phyloP scores from a whole-genome alignment of 1,284 basidiomycete species.

The Stygiomarasmius scandens region DNA sequence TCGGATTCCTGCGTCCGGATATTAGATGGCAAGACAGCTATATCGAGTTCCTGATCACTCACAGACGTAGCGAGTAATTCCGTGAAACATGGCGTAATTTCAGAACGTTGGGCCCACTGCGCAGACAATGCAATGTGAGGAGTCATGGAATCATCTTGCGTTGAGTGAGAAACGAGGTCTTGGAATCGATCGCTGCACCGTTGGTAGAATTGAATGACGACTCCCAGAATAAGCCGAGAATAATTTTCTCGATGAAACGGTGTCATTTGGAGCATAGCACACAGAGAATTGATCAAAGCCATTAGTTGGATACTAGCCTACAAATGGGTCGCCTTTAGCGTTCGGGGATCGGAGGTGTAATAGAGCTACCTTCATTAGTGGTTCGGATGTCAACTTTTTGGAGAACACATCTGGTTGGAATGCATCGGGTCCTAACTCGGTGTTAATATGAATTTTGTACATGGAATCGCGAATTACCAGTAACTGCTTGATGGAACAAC shows the following conservation, averaged over 20 bases:
- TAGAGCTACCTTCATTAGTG: conserved; percentile 74
- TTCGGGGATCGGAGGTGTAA: neutral
- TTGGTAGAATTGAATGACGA: conserved; percentile 97
- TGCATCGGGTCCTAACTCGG: conserved; percentile 75
- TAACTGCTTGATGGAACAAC: conserved; percentile 86
- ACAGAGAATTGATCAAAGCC: conserved; percentile 90
- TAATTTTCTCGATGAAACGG: conserved; percentile 97
- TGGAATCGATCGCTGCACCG: conserved; percentile 89
- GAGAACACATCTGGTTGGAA: conserved; percentile 80
- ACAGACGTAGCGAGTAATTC: conserved; percentile 56
- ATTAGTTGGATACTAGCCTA: conserved; percentile 85
- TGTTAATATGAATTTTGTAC: neutral
- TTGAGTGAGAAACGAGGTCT: conserved; percentile 58
- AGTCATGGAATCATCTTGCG: conserved; percentile 41
- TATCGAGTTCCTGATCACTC: conserved; percentile 21
- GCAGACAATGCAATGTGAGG: conserved; percentile 67
- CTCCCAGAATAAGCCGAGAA: conserved; percentile 90
- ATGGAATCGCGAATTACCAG: conserved; percentile 48
- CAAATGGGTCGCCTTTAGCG: conserved; percentile 5
- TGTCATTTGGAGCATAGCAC: conserved; percentile 90
- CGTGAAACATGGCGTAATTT: conserved; percentile 72
- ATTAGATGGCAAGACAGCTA: neutral
- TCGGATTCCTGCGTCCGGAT: conserved; percentile 38
- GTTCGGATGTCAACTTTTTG: conserved; percentile 62
- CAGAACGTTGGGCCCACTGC: conserved; percentile 84